Percentiles rank a stretch among this genome's conserved stretches.
These are phyloP conservation scores for Nemania abortiva DNA, from an alignment of 2,329 filamentous ascomycete species.

Conservation along the genomic window DNA sequence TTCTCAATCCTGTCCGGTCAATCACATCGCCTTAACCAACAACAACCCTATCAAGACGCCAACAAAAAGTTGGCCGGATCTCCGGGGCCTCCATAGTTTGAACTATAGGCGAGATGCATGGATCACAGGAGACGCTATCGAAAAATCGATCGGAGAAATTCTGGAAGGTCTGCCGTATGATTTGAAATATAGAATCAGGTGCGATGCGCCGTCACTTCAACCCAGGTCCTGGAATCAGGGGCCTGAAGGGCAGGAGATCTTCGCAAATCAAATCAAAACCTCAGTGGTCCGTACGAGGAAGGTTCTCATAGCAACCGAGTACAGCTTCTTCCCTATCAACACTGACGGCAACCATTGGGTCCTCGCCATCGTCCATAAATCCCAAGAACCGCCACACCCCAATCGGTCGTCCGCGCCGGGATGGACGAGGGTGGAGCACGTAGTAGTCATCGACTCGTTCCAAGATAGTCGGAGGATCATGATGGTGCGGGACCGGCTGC, in stretches of 20 bases:
- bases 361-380: conserved; percentile 40
- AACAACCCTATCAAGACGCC: conserved; percentile 22
- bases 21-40: conserved; percentile 15
- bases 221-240: conserved; percentile 13
- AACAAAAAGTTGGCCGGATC: conserved; percentile 35
- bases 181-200: conserved; percentile 30
- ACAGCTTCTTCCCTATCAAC: conserved; percentile 42
- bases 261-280: too few species aligned
- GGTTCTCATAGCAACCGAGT: conserved; percentile 38
- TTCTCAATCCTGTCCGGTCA: conserved; percentile 26
- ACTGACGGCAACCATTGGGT: conserved; percentile 41
- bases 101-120: conserved; percentile 35
- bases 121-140: conserved; percentile 40
- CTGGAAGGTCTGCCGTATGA: conserved; percentile 24
- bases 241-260: neutral
- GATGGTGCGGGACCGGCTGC: conserved; percentile 18
- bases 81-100: conserved; percentile 40
- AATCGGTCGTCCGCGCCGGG: neutral
- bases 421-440: conserved; percentile 36
- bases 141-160: conserved; percentile 29
- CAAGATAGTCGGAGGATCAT: neutral
- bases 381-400: neutral
- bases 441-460: conserved; percentile 40
- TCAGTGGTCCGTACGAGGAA: too few species aligned
- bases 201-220: neutral